A percentile compares a stretch with the other conserved stretches of the same genome.
phyloP scores from a whole-genome alignment of 179 eudicot species.

The Silene coronaria region DNA sequence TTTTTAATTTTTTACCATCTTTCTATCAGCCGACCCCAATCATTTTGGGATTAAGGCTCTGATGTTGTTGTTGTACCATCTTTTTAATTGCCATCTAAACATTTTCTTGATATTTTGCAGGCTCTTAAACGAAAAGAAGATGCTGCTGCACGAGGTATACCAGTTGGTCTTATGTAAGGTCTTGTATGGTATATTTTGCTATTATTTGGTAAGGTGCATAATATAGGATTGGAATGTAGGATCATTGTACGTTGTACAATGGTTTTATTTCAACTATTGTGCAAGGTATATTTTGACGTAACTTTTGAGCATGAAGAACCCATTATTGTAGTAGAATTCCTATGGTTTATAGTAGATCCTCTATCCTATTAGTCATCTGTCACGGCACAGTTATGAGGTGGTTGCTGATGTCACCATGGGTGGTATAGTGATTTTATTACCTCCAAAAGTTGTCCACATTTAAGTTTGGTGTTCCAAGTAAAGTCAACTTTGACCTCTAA shows the following conservation, averaged over 20 bases:
- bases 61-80: no score
- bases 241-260: no score
- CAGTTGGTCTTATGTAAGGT: neutral
- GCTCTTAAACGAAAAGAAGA: constrained; percentile 72
- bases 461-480: no score
- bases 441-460: no score
- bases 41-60: no score
- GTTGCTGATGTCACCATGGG: no score
- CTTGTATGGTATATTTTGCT: neutral
- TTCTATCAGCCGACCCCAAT: no score
- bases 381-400: neutral
- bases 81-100: neutral
- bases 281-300: no score
- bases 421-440: no score
- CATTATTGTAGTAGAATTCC: neutral
- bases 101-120: constrained; percentile 41
- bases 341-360: neutral
- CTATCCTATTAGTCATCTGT: neutral
- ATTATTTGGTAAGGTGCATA: no score
- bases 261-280: constrained; percentile 4
- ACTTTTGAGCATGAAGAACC: neutral
- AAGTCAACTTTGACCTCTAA: no score
- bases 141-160: constrained; percentile 80
- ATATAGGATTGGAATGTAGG: no score
- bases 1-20: neutral